Evolutionary conservation across 257 asterid genomes (phyloP).

Genomic region (Petunia axillaris): DNA sequence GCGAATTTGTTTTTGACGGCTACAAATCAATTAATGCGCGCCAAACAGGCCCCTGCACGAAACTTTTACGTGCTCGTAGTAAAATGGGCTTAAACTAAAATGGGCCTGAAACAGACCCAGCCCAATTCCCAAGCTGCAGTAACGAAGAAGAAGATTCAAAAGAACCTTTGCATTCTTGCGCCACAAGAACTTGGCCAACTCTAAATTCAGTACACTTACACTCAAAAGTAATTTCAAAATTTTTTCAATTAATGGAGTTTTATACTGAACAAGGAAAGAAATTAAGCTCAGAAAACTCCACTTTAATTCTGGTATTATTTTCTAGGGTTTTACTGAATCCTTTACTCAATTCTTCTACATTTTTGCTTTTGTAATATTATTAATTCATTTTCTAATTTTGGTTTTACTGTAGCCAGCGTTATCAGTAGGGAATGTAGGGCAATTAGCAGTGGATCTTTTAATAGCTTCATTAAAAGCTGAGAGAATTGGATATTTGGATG

Average conservation of each 20-base stretch:
- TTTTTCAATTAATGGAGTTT: slow-evolving; percentile 58
- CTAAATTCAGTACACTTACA: not conserved
- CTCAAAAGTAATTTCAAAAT: not conserved
- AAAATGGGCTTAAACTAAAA: not conserved
- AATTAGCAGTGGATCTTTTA: slow-evolving; percentile 85
- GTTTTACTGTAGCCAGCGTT: slow-evolving; percentile 68
- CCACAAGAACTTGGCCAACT: not conserved
- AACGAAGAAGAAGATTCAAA: not conserved
- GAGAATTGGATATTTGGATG: slow-evolving; percentile 73
- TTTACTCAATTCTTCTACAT: not conserved
- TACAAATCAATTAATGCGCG: too few species aligned
- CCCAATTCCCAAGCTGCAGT: not conserved
- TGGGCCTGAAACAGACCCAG: not conserved
- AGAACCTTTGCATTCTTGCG: slow-evolving; percentile 2
- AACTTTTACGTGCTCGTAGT: too few species aligned
- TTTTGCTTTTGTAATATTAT: slow-evolving; percentile 18
- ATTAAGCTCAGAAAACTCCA: slow-evolving; percentile 49
- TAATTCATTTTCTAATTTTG: not conserved
- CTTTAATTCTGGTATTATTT: slow-evolving; percentile 67
- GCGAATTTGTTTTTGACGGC: too few species aligned
- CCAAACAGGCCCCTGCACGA: too few species aligned
- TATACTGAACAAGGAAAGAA: slow-evolving; percentile 64
- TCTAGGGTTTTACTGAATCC: slow-evolving; percentile 31
- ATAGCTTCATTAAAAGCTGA: slow-evolving; percentile 72
- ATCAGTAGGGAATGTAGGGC: slow-evolving; percentile 95